These are phyloP conservation scores for Westerdykella aurantiaca DNA, from an alignment of 2,329 filamentous ascomycete species.

Conservation along the genomic window DNA sequence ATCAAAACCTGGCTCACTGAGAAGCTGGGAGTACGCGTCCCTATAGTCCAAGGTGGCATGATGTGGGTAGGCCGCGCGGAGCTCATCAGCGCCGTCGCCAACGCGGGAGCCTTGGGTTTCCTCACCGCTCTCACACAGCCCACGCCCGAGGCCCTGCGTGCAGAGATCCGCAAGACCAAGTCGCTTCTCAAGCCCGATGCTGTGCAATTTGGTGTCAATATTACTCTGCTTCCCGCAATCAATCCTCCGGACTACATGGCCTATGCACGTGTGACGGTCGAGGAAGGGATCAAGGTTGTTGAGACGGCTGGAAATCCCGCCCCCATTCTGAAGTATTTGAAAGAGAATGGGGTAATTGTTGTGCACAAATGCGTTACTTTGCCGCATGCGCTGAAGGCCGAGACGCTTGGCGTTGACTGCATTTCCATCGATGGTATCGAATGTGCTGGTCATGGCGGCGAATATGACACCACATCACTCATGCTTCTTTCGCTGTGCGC, in stretches of 20 bases:
- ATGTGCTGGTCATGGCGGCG: slow-evolving; percentile 44
- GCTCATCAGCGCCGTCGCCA: slow-evolving; percentile 49
- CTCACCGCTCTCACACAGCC: slow-evolving; percentile 43
- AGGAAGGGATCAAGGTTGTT: slow-evolving; percentile 23
- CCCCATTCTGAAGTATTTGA: slow-evolving; percentile 23
- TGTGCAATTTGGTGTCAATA: slow-evolving; percentile 36
- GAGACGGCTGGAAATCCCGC: slow-evolving; percentile 25
- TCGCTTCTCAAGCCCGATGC: slow-evolving; percentile 29
- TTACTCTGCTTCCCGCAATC: slow-evolving; percentile 24
- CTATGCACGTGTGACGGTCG: slow-evolving; percentile 20
- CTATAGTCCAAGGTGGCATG: slow-evolving; percentile 38
- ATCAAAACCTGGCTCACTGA: slow-evolving; percentile 27
- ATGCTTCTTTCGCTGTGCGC: slow-evolving; percentile 32
- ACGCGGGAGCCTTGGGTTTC: slow-evolving; percentile 49
- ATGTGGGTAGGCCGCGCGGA: slow-evolving; percentile 53
- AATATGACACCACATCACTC: slow-evolving; percentile 50
- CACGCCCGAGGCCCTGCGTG: slow-evolving; percentile 20
- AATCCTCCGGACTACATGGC: slow-evolving; percentile 23
- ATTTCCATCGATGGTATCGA: slow-evolving; percentile 26
- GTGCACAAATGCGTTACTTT: slow-evolving; percentile 25
- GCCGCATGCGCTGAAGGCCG: slow-evolving; percentile 21
- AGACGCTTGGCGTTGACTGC: slow-evolving; percentile 22
- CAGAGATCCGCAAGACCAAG: slow-evolving; percentile 19
- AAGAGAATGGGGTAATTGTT: slow-evolving; percentile 19
- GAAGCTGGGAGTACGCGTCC: slow-evolving; percentile 17